Percentiles rank a stretch among this genome's conserved stretches.
Evolutionary conservation across 352 stramenopile species (phyloP).

Genomic region (Pythium brassicae): DNA sequence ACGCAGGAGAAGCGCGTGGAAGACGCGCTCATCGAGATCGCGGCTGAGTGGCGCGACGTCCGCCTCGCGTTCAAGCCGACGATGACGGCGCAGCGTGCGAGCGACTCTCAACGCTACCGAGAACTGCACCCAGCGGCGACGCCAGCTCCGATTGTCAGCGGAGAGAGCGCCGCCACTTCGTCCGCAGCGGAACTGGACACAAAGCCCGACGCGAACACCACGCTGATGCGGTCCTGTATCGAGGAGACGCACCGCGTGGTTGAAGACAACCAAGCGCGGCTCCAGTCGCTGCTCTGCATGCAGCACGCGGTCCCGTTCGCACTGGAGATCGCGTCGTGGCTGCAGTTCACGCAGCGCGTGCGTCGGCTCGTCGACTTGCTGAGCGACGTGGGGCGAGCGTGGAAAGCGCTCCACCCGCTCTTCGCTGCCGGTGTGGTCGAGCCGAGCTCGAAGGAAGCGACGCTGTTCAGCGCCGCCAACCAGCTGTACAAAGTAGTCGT

Average conservation of each 20-base stretch:
- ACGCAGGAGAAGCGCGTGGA: constrained; percentile 67
- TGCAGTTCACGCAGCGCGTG: constrained; percentile 40
- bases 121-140: too few relatives aligned
- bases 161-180: background rate
- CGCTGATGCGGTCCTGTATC: constrained; percentile 30
- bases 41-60: constrained; percentile 39
- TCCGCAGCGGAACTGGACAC: background rate
- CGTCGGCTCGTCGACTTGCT: constrained; percentile 34
- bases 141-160: background rate
- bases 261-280: constrained; percentile 53
- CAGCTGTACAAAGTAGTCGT: constrained; percentile 31
- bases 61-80: constrained; percentile 40
- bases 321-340: constrained; percentile 38
- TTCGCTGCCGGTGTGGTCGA: constrained; percentile 53
- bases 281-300: constrained; percentile 50
- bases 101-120: background rate
- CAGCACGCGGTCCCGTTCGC: constrained; percentile 39
- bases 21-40: constrained; percentile 36
- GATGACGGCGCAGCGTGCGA: background rate
- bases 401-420: constrained; percentile 43
- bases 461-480: constrained; percentile 38
- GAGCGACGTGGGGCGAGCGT: constrained; percentile 33
- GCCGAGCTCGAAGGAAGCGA: constrained; percentile 29
- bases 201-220: background rate
- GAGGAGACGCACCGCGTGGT: constrained; percentile 43